Evolutionary conservation across 805 yeast genomes (phyloP).

Genomic region (Kurtzmaniella cleridarum): DNA sequence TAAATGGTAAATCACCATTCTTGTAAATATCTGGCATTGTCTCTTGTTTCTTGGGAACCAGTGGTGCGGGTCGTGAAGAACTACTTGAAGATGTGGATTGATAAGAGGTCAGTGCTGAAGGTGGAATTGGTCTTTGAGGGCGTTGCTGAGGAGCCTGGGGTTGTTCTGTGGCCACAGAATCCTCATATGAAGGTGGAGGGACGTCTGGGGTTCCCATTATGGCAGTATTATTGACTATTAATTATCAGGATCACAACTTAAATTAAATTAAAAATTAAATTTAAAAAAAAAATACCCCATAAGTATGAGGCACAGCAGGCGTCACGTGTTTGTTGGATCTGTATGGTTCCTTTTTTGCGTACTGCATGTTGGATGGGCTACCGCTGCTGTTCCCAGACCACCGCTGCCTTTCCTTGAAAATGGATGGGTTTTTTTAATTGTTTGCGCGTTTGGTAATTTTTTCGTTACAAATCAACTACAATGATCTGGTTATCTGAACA

Average conservation of each 20-base stretch:
- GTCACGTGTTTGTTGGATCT: not conserved
- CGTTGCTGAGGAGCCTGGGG: conserved; percentile 12
- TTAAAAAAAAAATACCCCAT: too few species aligned
- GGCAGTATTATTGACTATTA: too few species aligned
- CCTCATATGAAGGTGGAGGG: conserved; percentile 46
- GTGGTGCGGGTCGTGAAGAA: not conserved
- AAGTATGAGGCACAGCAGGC: not conserved
- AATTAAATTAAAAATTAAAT: too few species aligned
- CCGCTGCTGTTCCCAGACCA: too few species aligned
- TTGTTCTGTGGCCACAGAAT: conserved; percentile 25
- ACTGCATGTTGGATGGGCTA: too few species aligned
- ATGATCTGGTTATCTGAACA: conserved; percentile 74
- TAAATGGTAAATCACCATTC: conserved; percentile 21
- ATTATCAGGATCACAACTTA: too few species aligned
- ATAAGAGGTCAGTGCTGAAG: conserved; percentile 1
- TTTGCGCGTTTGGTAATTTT: not conserved
- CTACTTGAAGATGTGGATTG: not conserved
- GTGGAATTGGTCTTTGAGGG: conserved; percentile 8
- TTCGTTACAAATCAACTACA: not conserved
- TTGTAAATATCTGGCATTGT: conserved; percentile 2
- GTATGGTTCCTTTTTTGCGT: not conserved
- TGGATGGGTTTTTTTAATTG: too few species aligned
- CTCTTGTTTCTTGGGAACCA: too few species aligned
- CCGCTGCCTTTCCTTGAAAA: too few species aligned
- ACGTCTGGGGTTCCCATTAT: not conserved